A percentile compares a stretch with the other conserved stretches of the same genome.
phyloP scores from a whole-genome alignment of 2,329 filamentous ascomycete species.

The Fusarium verrucosum region DNA sequence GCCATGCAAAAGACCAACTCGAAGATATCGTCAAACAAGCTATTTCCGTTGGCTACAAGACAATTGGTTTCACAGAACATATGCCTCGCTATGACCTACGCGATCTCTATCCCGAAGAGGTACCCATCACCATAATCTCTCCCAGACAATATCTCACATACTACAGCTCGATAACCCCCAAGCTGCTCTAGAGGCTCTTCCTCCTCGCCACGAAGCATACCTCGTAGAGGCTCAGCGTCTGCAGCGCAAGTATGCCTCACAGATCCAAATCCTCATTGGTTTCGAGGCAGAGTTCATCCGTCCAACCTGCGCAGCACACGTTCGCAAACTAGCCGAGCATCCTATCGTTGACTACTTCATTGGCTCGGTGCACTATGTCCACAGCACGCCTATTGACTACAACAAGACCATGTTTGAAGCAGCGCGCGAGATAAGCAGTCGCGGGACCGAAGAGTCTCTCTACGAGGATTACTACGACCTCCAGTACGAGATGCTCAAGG shows the following conservation, averaged over 20 bases:
- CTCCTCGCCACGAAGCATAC: conserved; percentile 73
- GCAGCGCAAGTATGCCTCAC: conserved; percentile 71
- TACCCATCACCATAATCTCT: conserved; percentile 43
- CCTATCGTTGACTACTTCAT: conserved; percentile 87
- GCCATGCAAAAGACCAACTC: conserved; percentile 85
- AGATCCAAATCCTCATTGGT: conserved; percentile 84
- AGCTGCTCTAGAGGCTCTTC: conserved; percentile 58
- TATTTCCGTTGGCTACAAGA: conserved; percentile 79
- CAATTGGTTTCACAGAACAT: conserved; percentile 91
- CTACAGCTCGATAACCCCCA: conserved; percentile 60
- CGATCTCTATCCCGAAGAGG: conserved; percentile 95
- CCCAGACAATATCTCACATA: conserved; percentile 9
- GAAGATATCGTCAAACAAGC: conserved; percentile 85
- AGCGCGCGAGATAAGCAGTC: conserved; percentile 48
- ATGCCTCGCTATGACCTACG: conserved; percentile 80
- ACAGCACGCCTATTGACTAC: conserved; percentile 89
- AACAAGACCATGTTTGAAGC: conserved; percentile 72
- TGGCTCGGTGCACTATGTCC: conserved; percentile 90
- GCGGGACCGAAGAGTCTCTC: conserved; percentile 72
- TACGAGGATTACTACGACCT: conserved; percentile 88
- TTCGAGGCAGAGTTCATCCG: conserved; percentile 97
- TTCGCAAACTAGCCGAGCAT: conserved; percentile 67
- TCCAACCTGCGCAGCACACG: conserved; percentile 65
- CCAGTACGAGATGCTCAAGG: conserved; percentile 81
- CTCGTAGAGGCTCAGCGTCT: conserved; percentile 79